Base-by-base conservation (phyloP, 257 asterid genomes). In the Gentiana dahurica region DNA sequence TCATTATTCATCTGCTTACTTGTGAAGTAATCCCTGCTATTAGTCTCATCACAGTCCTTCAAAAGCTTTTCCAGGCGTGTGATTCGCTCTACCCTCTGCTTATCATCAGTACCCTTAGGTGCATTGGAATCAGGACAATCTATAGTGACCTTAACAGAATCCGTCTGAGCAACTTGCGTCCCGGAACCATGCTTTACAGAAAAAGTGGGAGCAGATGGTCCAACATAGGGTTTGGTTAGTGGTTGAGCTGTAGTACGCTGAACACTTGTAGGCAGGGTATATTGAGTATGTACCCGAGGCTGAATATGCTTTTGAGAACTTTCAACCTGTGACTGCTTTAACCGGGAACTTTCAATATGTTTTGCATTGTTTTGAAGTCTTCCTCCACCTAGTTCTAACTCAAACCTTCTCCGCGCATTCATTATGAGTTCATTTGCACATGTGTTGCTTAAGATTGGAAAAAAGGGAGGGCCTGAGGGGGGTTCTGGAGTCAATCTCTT, bases 361-460 rank as follows among this genome's bases (percentile, higher is more conserved):
- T 74, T 84, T 12, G 79, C 74, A 50, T 67, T 65, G 59, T 57
- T 79, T 62, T 78, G 94, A 51, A 71, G 70, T 68, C 79, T 83
- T 65, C 94, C 95, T 58, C 67, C 74, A 15, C 95, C 97, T 34
- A 92, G 87, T 65, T 92, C 98, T 61, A 85, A 73, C 13, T 87
- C 98, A 69, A 92, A 75, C 62, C 98, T 83, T 79, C 95, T 75
- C 11, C 95, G 89, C 0, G 82, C 95, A 37, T 87, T 87, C 83
- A 87, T 71, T 53, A 92, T 78, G 65, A 83, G 87, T 62, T 87
- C 97, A 58, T 80, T 85, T 57, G 78, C 63, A 51, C 79, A 89
- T 68, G 62, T 73, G 60, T 72, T 72, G 62, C 73, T 64, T 63
- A 77, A 57, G 65, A 72, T 70, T 15, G 79, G 74, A 35, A 73